These are phyloP conservation scores for Sutorius eximius DNA, from an alignment of 1,284 basidiomycete species.

Conservation along the genomic window DNA sequence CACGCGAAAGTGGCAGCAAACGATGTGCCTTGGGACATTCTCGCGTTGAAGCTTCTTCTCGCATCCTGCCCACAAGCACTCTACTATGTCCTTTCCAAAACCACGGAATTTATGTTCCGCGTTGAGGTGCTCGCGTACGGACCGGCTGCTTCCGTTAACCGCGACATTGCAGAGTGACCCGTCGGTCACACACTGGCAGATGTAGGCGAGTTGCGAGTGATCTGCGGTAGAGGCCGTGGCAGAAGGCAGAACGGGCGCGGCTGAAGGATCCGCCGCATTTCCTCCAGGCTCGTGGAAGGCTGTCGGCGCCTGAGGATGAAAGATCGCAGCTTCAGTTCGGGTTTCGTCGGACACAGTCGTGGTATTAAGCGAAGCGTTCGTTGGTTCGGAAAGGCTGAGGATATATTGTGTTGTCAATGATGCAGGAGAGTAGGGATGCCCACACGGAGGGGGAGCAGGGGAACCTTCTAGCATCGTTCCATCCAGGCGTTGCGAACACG, in stretches of 20 bases:
- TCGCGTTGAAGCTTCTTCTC: conserved; percentile 10
- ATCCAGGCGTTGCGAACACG: not conserved
- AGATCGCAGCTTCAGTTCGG: not conserved
- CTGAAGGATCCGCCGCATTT: not conserved
- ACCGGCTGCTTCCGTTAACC: not conserved
- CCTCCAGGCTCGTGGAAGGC: not conserved
- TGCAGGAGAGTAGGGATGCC: not conserved
- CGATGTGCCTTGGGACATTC: conserved; percentile 23
- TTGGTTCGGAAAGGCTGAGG: not conserved
- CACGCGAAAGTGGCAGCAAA: conserved; percentile 13
- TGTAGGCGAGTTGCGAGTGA: not conserved
- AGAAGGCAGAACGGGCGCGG: not conserved
- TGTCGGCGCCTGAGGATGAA: not conserved
- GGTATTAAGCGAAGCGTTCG: not conserved
- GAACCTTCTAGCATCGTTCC: not conserved
- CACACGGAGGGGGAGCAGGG: not conserved
- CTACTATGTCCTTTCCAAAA: conserved; percentile 1
- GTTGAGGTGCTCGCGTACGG: conserved; percentile 20
- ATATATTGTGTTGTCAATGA: not conserved
- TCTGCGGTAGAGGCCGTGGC: not conserved
- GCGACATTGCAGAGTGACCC: conserved; percentile 4
- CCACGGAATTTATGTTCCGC: conserved; percentile 5
- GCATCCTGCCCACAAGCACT: conserved; percentile 17
- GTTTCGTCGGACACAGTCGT: not conserved
- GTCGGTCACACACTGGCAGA: conserved; percentile 5